Percentiles rank a stretch among this genome's conserved stretches.
These are phyloP conservation scores for Linum trigynum DNA, from an alignment of 345 rosid species.

Conservation along the genomic window DNA sequence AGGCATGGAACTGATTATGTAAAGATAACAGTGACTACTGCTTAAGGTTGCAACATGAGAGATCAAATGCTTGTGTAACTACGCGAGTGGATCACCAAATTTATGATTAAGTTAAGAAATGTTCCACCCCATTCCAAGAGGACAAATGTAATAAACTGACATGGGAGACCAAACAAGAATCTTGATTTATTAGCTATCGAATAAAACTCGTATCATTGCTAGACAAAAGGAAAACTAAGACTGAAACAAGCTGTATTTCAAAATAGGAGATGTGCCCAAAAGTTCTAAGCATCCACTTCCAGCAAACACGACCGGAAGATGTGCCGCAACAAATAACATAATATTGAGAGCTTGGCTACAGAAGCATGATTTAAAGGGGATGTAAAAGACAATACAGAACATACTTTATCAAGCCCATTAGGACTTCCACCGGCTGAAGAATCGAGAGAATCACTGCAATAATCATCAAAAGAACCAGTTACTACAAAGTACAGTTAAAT, in stretches of 20 bases:
- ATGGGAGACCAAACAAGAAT: background rate
- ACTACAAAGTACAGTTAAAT: conserved; percentile 9
- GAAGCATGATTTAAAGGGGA: background rate
- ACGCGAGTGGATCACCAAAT: background rate
- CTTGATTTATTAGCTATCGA: too few species aligned
- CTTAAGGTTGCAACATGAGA: background rate
- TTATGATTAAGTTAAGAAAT: background rate
- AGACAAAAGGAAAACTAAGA: background rate
- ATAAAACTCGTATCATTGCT: background rate
- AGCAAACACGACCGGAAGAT: background rate
- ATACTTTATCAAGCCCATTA: conserved; percentile 49
- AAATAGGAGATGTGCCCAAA: background rate
- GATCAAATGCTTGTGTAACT: too few species aligned
- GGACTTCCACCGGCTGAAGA: conserved; percentile 32
- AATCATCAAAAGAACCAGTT: conserved; percentile 17
- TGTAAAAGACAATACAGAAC: conserved; percentile 12
- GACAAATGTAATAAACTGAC: background rate
- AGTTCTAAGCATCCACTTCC: background rate
- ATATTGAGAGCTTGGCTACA: background rate
- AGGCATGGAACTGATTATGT: conserved; percentile 12
- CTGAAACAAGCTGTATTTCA: background rate
- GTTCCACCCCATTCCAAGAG: background rate
- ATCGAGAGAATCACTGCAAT: conserved; percentile 40
- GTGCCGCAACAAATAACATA: background rate
- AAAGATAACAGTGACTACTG: background rate